Conservation (phyloP, 2,329 filamentous ascomycete species). For the Aspergillus tamarii region DNA sequence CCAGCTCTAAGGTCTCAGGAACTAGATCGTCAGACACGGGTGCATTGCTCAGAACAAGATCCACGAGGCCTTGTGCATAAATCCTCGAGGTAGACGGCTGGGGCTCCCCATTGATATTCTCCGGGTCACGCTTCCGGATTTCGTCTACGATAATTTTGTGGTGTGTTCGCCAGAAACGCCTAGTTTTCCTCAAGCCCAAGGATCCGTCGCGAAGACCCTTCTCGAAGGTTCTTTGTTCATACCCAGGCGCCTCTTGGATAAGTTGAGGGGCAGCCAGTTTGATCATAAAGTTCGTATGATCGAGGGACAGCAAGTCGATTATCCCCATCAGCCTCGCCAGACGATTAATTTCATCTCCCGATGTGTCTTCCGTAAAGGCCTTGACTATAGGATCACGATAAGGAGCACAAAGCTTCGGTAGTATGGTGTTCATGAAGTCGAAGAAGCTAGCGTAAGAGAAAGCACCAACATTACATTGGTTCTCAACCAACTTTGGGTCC, state of each 20-base stretch:
- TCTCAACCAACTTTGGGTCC: slow-evolving; percentile 60
- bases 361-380: slow-evolving; percentile 55
- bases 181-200: slow-evolving; percentile 56
- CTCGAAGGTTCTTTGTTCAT: slow-evolving; percentile 63
- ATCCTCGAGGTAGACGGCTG: slow-evolving; percentile 46
- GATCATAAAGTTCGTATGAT: slow-evolving; percentile 69
- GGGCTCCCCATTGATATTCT: slow-evolving; percentile 39
- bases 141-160: slow-evolving; percentile 50
- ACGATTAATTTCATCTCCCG: slow-evolving; percentile 63
- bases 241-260: slow-evolving; percentile 63
- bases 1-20: slow-evolving; percentile 64
- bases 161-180: slow-evolving; percentile 57
- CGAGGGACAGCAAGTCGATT: slow-evolving; percentile 64
- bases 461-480: slow-evolving; percentile 61
- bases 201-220: slow-evolving; percentile 56
- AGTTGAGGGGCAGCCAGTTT: slow-evolving; percentile 63
- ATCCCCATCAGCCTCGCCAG: slow-evolving; percentile 65
- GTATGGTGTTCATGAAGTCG: slow-evolving; percentile 62
- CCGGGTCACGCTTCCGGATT: slow-evolving; percentile 52
- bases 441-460: slow-evolving; percentile 70
- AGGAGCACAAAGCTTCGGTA: slow-evolving; percentile 67
- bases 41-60: slow-evolving; percentile 60
- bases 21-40: slow-evolving; percentile 55
- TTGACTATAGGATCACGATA: slow-evolving; percentile 64
- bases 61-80: slow-evolving; percentile 63